Evolutionary conservation across 1,284 basidiomycete species (phyloP).

Genomic region (Cerrena zonata): DNA sequence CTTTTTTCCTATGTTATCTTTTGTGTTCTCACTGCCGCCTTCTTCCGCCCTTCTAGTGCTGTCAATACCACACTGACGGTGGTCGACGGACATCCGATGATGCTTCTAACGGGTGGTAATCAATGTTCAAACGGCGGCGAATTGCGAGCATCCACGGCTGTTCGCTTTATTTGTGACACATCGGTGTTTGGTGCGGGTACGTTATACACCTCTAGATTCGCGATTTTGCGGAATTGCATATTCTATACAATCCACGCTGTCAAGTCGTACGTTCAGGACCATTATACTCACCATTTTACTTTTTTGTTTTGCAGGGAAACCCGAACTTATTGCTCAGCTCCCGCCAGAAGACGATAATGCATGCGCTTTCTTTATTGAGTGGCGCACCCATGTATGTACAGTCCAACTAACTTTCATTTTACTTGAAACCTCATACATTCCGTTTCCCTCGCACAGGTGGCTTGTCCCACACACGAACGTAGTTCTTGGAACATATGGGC

Average conservation of each 20-base stretch:
- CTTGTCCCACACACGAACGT: slow-evolving; percentile 57
- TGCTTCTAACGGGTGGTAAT: slow-evolving; percentile 57
- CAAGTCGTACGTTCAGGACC: too few species aligned
- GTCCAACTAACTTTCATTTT: not conserved
- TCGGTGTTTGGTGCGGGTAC: slow-evolving; percentile 44
- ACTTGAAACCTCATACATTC: slow-evolving; percentile 7
- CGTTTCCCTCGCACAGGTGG: slow-evolving; percentile 37
- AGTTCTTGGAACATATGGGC: slow-evolving; percentile 48
- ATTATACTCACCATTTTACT: too few species aligned
- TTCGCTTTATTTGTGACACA: slow-evolving; percentile 67
- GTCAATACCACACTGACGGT: slow-evolving; percentile 57
- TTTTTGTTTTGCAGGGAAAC: slow-evolving; percentile 33
- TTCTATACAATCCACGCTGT: too few species aligned
- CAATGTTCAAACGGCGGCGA: slow-evolving; percentile 45
- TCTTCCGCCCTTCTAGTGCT: slow-evolving; percentile 33
- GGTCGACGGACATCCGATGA: slow-evolving; percentile 38
- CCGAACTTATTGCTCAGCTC: slow-evolving; percentile 54
- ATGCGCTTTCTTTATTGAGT: slow-evolving; percentile 69
- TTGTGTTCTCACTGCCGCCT: not conserved
- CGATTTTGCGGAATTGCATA: not conserved
- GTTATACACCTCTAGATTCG: slow-evolving; percentile 6
- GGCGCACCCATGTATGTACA: slow-evolving; percentile 57
- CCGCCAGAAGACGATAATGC: slow-evolving; percentile 56
- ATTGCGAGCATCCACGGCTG: slow-evolving; percentile 51
- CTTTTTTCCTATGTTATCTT: not conserved